These are phyloP conservation scores for Psidium friedrichsthalianum DNA, from an alignment of 345 rosid genomes.

Conservation along the genomic window DNA sequence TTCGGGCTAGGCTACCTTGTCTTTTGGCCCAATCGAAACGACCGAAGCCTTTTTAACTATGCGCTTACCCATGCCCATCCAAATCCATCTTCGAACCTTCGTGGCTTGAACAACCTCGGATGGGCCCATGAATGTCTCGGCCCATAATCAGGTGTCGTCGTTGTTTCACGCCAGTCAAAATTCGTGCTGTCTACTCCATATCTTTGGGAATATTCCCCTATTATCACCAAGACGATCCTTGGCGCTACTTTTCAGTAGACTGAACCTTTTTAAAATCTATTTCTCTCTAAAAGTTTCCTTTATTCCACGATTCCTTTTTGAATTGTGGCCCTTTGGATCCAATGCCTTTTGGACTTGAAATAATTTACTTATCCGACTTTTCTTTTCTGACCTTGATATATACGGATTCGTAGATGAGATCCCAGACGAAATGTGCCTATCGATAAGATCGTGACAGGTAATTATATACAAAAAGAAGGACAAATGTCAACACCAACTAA, in stretches of 20 bases:
- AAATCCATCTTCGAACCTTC: neutral
- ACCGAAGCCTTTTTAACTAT: neutral
- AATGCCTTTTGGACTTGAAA: neutral
- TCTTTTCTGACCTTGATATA: neutral
- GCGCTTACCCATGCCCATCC: neutral
- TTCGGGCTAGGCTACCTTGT: neutral
- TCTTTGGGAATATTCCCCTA: neutral
- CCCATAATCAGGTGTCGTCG: neutral
- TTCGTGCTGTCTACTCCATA: neutral
- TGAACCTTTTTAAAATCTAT: neutral
- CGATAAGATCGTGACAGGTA: neutral
- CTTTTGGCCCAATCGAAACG: neutral
- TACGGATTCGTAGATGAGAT: neutral
- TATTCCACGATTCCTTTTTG: neutral
- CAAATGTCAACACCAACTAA: neutral
- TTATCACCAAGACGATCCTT: neutral
- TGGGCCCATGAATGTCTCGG: neutral
- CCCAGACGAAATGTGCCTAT: neutral
- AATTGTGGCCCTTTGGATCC: neutral
- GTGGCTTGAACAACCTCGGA: too few species aligned
- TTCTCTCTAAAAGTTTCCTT: neutral
- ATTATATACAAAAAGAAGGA: neutral
- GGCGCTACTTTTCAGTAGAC: neutral
- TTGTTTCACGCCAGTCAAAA: neutral
- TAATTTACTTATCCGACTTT: neutral